Evolutionary conservation across 2,329 filamentous ascomycete species (phyloP), one percentile per base, ranked within the genome.

Genomic region (Pyricularia grisea): DNA sequence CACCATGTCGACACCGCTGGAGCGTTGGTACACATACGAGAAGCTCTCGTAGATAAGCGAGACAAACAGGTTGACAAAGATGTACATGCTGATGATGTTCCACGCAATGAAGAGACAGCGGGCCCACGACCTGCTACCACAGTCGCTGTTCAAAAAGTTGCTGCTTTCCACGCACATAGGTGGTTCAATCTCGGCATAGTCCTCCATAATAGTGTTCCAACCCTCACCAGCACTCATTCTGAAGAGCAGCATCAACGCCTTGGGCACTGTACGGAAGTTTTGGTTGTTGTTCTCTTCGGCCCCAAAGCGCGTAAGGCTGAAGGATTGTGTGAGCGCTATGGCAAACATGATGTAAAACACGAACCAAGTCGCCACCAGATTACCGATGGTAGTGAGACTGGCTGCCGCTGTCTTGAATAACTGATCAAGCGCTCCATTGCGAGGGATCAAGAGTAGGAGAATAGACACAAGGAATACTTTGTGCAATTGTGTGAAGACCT

Each of bases 51-150:
- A 99, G 74, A 99, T 99, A 77, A 99, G 88, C 66, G 95, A 99
- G 70, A 99, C 94, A 78, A 99, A 99, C 76, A 99, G 82, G 76
- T 94, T 97, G 76, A 98, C 94, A 76, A 99, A 99, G 75, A 99
- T 97, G 81, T 99, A 99, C 95, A 99, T 99, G 91, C 94, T 98
- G 79, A 99, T 86, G 75, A 99, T 94, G 82, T 99, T 99, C 95
- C 95, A 99, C 4, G 91, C 88, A 70, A 98, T 93, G 81, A 99
- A 99, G 11, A 99, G 83, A 42, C 89, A 88, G 67, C 93, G 86
- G 9, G 95, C 93, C 93, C 95, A 99, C 58, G 88, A 86, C 67
- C 89, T 87, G 80, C 94, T 97, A 70, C 95, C 95, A 76, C 95
- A 99, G 79, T 99, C 96, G 74, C 93, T 95, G 61, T 92, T 82